These are phyloP conservation scores for Termitomyces sp. DNA, from an alignment of 768 basidiomycete genomes.

Conservation along the genomic window DNA sequence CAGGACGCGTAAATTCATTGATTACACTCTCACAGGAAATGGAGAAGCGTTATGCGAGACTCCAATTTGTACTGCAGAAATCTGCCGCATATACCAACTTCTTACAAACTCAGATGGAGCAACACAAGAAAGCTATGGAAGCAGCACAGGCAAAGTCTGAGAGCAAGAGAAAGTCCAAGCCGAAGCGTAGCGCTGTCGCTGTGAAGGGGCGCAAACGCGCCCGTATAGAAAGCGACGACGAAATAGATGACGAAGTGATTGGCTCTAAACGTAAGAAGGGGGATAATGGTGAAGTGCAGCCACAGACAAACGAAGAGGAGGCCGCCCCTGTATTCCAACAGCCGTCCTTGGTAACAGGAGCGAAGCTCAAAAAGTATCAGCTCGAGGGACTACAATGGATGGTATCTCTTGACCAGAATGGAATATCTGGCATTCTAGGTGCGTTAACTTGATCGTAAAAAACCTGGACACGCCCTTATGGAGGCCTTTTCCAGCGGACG, in stretches of 20 bases:
- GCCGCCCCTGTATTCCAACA: slow-evolving; percentile 53
- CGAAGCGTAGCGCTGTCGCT: slow-evolving; percentile 1
- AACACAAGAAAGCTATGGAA: slow-evolving; percentile 34
- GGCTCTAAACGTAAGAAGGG: slow-evolving; percentile 18
- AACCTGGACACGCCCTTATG: background rate
- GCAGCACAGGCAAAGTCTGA: slow-evolving; percentile 8
- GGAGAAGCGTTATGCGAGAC: slow-evolving; percentile 42
- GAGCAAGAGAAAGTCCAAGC: background rate
- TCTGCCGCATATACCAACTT: slow-evolving; percentile 72
- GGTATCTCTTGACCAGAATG: slow-evolving; percentile 82
- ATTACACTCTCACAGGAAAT: slow-evolving; percentile 35
- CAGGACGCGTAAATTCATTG: background rate
- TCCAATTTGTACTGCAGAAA: slow-evolving; percentile 68
- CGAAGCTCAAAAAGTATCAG: slow-evolving; percentile 84
- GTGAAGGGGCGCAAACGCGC: slow-evolving; percentile 18
- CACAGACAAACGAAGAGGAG: slow-evolving; percentile 18
- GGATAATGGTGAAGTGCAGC: slow-evolving; percentile 11
- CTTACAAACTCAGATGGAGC: slow-evolving; percentile 72
- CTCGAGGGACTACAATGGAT: slow-evolving; percentile 95
- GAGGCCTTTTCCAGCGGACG: slow-evolving; percentile 58
- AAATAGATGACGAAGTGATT: slow-evolving; percentile 10
- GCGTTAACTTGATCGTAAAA: slow-evolving; percentile 2
- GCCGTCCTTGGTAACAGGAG: slow-evolving; percentile 78
- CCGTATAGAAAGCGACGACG: slow-evolving; percentile 14
- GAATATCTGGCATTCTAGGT: slow-evolving; percentile 79